Conservation (phyloP, 805 yeast genomes). For the Yamadazyma philogaea region DNA sequence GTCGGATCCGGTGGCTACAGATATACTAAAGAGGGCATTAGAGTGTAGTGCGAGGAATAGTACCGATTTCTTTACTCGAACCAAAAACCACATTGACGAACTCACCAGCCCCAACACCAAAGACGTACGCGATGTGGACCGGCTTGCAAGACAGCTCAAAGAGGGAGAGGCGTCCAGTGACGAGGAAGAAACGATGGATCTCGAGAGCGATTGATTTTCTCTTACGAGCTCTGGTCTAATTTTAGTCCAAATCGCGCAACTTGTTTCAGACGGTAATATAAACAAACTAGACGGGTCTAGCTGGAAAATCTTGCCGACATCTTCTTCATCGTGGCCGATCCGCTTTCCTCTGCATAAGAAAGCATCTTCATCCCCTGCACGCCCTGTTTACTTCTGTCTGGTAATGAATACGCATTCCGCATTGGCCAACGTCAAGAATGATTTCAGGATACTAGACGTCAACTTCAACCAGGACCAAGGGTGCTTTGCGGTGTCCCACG, state of each 20-base stretch:
- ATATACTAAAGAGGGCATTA: slow-evolving; percentile 74
- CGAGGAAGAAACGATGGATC: slow-evolving; percentile 53
- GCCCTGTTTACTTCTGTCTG: too few relatives aligned
- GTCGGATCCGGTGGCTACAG: slow-evolving; percentile 79
- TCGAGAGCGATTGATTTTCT: slow-evolving; percentile 52
- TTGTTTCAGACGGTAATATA: background rate
- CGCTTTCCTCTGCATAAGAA: background rate
- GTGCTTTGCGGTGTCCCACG: slow-evolving; percentile 83
- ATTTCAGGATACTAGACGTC: slow-evolving; percentile 42
- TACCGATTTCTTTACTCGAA: slow-evolving; percentile 17
- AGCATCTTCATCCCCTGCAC: too few relatives aligned
- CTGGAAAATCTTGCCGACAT: background rate
- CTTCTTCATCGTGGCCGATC: background rate
- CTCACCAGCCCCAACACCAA: slow-evolving; percentile 2
- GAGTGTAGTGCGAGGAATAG: slow-evolving; percentile 47
- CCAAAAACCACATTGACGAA: slow-evolving; percentile 1
- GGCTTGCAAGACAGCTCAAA: slow-evolving; percentile 37
- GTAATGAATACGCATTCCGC: slow-evolving; percentile 22
- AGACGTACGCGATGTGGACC: slow-evolving; percentile 7
- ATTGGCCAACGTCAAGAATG: slow-evolving; percentile 12
- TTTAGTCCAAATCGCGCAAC: slow-evolving; percentile 3
- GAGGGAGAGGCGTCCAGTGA: slow-evolving; percentile 50
- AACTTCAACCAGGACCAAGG: slow-evolving; percentile 86
- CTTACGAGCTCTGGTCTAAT: slow-evolving; percentile 9
- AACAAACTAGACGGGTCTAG: slow-evolving; percentile 1